Base-by-base conservation (phyloP, 2,329 filamentous ascomycete species). In the Sporothrix protearum region DNA sequence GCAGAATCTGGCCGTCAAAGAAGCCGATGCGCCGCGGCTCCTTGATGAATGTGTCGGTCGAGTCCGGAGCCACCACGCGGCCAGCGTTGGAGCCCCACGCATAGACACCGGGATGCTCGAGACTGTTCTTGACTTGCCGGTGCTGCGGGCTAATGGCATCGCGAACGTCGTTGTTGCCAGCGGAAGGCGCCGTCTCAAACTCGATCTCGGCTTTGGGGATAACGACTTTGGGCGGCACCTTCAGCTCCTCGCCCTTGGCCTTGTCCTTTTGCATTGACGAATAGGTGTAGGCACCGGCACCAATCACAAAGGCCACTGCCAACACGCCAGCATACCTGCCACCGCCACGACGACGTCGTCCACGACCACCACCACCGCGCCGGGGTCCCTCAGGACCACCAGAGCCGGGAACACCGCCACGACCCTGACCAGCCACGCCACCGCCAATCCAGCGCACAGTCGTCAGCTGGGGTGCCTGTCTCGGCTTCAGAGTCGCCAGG, bases 31-130 rank as follows among this genome's bases (percentile, higher is more conserved):
- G 87, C 72, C 91, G 85, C 16, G 96, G 94, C 1, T 87, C 89
- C 82, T 97, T 97, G 79, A 98, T 85, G 74, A 90, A 87, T 39
- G 84, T 83, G 70, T 97, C 94, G 68, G 91, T 86, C 9, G 92
- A 95, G 74, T 91, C 89, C 0, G 94, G 94, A 55, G 94, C 94
- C 49, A 92, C 92, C n/a, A 97, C 94, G 76, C 87, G 87, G 73
- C 94, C 93, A 19, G 84, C 83, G 77, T 99, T 99, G 22, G 91
- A 93, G 0, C 96, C 96, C 95, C 96, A 99, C 5, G 91, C 89
- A 81, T 97, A 98, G 0, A 98, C 91, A 1, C 94, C 96, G 0
- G 96, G 95, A 73, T 92, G 90, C 80, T 89, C 88, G 85, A 87
- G 89, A 80, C 92, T 96, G 78, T 88, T 89, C 82, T 92, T 93